phyloP scores from a whole-genome alignment of 371 early-diverging fungal species.

The Furculomyces boomerangus region DNA sequence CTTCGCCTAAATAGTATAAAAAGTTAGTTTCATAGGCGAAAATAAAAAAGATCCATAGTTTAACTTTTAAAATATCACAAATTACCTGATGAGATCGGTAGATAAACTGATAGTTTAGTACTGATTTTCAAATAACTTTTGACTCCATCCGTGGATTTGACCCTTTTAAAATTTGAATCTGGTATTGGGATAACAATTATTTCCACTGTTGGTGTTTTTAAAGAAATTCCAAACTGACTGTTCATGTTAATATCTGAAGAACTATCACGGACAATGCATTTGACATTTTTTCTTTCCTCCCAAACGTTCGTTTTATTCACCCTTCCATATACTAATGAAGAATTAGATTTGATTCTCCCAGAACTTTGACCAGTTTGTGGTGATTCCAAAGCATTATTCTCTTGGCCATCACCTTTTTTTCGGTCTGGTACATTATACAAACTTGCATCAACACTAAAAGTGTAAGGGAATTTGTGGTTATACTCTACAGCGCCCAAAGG shows the following conservation, averaged over 20 bases:
- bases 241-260: too few relatives aligned
- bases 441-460: not conserved
- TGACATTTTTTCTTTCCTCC: too few relatives aligned
- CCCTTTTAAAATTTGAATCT: not conserved
- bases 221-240: not conserved
- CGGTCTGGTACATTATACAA: not conserved
- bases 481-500: not conserved
- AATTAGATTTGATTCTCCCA: too few relatives aligned
- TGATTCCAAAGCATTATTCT: too few relatives aligned
- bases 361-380: too few relatives aligned
- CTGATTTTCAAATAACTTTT: not conserved
- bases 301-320: too few relatives aligned
- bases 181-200: too few relatives aligned
- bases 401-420: too few relatives aligned
- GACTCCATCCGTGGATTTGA: not conserved
- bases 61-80: not conserved
- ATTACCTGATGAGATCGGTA: conserved; percentile 1
- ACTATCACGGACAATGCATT: too few relatives aligned
- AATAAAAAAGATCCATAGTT: not conserved
- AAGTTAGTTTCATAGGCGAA: too few relatives aligned
- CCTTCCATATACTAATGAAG: too few relatives aligned
- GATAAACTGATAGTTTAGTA: not conserved
- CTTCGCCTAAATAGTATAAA: too few relatives aligned
- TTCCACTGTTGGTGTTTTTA: not conserved
- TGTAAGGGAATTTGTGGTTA: not conserved